Evolutionary conservation across 2,329 filamentous ascomycete genomes (phyloP).

Genomic region (Incumbomyces delicatus): DNA sequence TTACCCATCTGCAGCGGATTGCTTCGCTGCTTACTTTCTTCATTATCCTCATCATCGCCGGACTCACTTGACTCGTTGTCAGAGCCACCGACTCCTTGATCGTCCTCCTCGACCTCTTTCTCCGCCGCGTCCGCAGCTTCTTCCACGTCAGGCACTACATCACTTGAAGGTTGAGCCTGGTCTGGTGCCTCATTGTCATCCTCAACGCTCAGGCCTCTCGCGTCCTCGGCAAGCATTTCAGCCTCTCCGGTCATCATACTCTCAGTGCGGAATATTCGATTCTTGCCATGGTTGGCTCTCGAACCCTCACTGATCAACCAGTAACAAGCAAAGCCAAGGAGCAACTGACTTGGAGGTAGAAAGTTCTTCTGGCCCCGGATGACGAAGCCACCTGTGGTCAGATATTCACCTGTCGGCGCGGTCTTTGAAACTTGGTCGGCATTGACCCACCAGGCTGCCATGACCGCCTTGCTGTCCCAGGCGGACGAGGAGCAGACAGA

Average conservation of each 20-base stretch:
- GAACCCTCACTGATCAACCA: slow-evolving; percentile 87
- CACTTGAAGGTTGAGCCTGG: slow-evolving; percentile 8
- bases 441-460: slow-evolving; percentile 93
- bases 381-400: slow-evolving; percentile 69
- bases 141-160: slow-evolving; percentile 22
- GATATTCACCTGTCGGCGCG: slow-evolving; percentile 66
- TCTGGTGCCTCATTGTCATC: slow-evolving; percentile 21
- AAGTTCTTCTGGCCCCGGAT: slow-evolving; percentile 84
- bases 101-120: slow-evolving; percentile 23
- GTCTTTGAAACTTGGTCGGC: slow-evolving; percentile 86
- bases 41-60: slow-evolving; percentile 26
- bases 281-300: slow-evolving; percentile 67
- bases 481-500: slow-evolving; percentile 77
- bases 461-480: slow-evolving; percentile 93
- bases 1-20: slow-evolving; percentile 17
- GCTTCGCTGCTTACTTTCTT: slow-evolving; percentile 1
- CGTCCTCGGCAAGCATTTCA: slow-evolving; percentile 19
- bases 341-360: slow-evolving; percentile 72
- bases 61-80: slow-evolving; percentile 14
- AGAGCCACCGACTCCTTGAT: slow-evolving; percentile 28
- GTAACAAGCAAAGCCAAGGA: slow-evolving; percentile 78
- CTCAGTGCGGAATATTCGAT: slow-evolving; percentile 44
- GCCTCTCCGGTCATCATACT: slow-evolving; percentile 16
- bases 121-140: slow-evolving; percentile 22
- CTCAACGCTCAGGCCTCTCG: slow-evolving; percentile 13